Evolutionary conservation across 257 asterid species (phyloP).

Genomic region (Hygrophila difformis): DNA sequence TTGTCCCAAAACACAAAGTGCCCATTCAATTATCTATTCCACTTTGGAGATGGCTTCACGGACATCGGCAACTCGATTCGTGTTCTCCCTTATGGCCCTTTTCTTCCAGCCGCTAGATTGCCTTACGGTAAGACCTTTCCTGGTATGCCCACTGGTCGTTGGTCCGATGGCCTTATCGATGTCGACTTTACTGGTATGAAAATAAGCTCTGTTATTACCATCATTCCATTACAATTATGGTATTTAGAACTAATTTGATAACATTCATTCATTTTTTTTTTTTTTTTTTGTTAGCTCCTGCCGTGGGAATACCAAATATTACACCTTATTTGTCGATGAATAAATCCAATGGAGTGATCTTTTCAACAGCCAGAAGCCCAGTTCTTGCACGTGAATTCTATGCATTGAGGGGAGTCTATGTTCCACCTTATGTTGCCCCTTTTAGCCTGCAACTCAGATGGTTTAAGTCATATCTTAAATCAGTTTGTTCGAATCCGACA

Average conservation of each 20-base stretch:
- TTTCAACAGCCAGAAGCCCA: slow-evolving; percentile 22
- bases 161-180: slow-evolving; percentile 8
- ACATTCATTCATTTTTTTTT: too few relatives aligned
- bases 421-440: slow-evolving; percentile 8
- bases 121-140: slow-evolving; percentile 1
- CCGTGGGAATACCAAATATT: slow-evolving; percentile 14
- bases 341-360: slow-evolving; percentile 21
- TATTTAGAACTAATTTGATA: too few relatives aligned
- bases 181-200: slow-evolving; percentile 6
- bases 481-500: background rate
- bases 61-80: slow-evolving; percentile 3
- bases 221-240: too few relatives aligned
- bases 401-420: slow-evolving; percentile 1
- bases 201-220: too few relatives aligned
- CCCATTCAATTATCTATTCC: slow-evolving; percentile 1
- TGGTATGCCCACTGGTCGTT: slow-evolving; percentile 9
- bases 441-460: slow-evolving; percentile 18
- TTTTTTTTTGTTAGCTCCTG: too few relatives aligned
- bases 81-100: background rate
- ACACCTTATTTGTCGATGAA: slow-evolving; percentile 19
- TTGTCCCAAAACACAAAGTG: too few relatives aligned
- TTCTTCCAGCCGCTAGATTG: background rate
- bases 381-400: slow-evolving; percentile 16
- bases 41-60: slow-evolving; percentile 12
- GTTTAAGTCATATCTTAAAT: slow-evolving; percentile 15